These are phyloP conservation scores for Globisporangium echinulatum DNA, from an alignment of 352 stramenopile species.

Conservation along the genomic window DNA sequence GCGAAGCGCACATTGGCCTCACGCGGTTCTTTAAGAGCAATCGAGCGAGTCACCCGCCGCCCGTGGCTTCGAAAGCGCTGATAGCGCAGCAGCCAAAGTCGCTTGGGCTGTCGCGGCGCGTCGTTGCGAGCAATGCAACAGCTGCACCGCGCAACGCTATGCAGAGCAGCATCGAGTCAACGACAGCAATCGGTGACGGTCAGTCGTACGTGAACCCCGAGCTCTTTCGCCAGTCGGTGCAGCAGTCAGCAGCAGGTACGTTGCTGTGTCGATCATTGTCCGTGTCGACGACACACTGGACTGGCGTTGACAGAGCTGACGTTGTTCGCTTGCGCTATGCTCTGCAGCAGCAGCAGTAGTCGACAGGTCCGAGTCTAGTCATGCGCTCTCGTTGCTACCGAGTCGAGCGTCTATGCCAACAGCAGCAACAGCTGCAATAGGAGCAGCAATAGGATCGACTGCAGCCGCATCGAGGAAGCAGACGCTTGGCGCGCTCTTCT, in stretches of 20 bases:
- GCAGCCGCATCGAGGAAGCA: constrained; percentile 27
- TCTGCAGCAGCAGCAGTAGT: neutral
- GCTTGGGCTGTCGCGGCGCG: constrained; percentile 30
- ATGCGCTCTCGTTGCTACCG: too few species aligned
- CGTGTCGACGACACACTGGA: neutral
- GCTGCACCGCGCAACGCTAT: constrained; percentile 1
- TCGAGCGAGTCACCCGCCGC: constrained; percentile 28
- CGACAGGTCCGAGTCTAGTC: too few species aligned
- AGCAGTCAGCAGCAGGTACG: constrained; percentile 16
- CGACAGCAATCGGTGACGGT: constrained; percentile 57
- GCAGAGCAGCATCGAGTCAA: constrained; percentile 6
- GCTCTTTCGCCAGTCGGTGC: constrained; percentile 30
- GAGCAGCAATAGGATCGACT: neutral
- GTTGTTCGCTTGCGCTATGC: too few species aligned
- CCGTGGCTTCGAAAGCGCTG: constrained; percentile 14
- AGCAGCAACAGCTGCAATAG: neutral
- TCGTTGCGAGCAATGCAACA: constrained; percentile 4
- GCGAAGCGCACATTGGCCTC: constrained; percentile 76
- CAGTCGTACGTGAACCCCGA: constrained; percentile 78
- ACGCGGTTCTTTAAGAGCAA: constrained; percentile 83
- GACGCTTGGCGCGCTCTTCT: constrained; percentile 49
- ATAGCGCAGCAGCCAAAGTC: constrained; percentile 23
- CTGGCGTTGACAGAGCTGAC: too few species aligned
- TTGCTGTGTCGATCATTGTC: neutral
- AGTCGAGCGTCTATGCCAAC: neutral